Evolutionary conservation across 2,329 filamentous ascomycete species (phyloP).

Genomic region (Cytospora mali): DNA sequence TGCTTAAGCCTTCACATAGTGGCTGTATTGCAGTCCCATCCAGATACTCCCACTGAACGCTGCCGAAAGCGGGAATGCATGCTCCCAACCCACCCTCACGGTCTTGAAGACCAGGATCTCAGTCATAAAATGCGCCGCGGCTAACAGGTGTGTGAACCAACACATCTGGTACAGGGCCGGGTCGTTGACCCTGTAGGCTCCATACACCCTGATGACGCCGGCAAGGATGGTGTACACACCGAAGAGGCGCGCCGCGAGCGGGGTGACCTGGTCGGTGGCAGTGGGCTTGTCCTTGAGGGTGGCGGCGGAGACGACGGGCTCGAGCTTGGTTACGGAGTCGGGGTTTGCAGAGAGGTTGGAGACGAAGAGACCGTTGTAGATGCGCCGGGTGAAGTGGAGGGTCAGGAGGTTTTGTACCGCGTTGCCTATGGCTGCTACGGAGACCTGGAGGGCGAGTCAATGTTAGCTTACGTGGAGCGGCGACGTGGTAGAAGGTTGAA

Average conservation of each 20-base stretch:
- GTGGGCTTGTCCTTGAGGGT: conserved; percentile 49
- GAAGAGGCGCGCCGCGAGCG: conserved; percentile 77
- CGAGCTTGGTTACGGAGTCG: conserved; percentile 50
- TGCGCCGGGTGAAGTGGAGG: conserved; percentile 78
- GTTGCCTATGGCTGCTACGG: conserved; percentile 81
- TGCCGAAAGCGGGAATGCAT: conserved; percentile 58
- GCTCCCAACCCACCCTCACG: conserved; percentile 63
- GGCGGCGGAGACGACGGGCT: conserved; percentile 50
- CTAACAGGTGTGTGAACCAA: conserved; percentile 79
- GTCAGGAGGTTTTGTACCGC: conserved; percentile 81
- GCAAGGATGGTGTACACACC: conserved; percentile 86
- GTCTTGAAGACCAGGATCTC: conserved; percentile 83
- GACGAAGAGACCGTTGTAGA: conserved; percentile 73
- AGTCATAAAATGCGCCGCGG: conserved; percentile 74
- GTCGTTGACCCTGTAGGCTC: conserved; percentile 78
- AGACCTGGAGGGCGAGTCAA: conserved; percentile 61
- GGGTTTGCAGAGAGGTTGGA: conserved; percentile 47
- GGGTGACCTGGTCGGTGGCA: conserved; percentile 65
- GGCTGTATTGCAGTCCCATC: conserved; percentile 68
- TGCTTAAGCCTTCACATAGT: conserved; percentile 57
- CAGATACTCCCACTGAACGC: conserved; percentile 51
- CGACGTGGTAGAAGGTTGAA: conserved; percentile 8
- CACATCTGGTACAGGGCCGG: conserved; percentile 77
- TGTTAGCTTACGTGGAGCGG: not conserved
- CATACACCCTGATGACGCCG: conserved; percentile 76